Percentiles rank a stretch among this genome's conserved stretches.
Evolutionary conservation across 495 filamentous ascomycete genomes (phyloP).

Genomic region (Podospora pseudocomata): DNA sequence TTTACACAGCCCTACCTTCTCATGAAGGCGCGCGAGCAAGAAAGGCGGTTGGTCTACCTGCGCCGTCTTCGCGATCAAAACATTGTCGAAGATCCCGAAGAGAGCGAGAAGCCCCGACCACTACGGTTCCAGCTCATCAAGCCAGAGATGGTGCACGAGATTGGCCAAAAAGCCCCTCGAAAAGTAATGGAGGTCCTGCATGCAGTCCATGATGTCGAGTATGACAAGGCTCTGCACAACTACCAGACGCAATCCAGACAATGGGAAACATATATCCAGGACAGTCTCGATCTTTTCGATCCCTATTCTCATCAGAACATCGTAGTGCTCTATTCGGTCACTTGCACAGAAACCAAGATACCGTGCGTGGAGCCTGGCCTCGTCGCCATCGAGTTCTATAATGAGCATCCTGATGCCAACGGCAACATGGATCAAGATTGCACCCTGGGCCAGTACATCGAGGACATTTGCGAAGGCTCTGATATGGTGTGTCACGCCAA

Average conservation of each 20-base stretch:
- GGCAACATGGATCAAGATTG: constrained; percentile 73
- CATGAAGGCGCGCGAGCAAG: constrained; percentile 86
- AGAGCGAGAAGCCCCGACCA: constrained; percentile 57
- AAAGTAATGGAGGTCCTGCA: constrained; percentile 90
- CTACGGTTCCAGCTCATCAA: constrained; percentile 84
- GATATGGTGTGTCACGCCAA: constrained; percentile 73
- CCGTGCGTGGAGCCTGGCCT: constrained; percentile 88
- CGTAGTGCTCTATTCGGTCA: constrained; percentile 87
- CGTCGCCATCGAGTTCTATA: constrained; percentile 84
- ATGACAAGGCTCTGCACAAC: constrained; percentile 89
- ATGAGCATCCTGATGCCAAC: constrained; percentile 68
- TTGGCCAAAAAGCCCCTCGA: constrained; percentile 67
- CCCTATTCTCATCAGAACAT: constrained; percentile 94
- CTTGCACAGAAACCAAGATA: constrained; percentile 84
- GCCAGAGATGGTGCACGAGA: constrained; percentile 88
- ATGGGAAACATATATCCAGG: constrained; percentile 89
- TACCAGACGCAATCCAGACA: constrained; percentile 92
- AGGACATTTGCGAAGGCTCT: constrained; percentile 77
- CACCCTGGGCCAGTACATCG: constrained; percentile 92
- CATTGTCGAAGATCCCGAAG: constrained; percentile 50
- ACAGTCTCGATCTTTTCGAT: constrained; percentile 81
- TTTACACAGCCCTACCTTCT: constrained; percentile 91
- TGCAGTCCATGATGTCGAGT: constrained; percentile 93
- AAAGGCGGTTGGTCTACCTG: constrained; percentile 73
- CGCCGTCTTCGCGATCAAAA: constrained; percentile 79